Base-by-base conservation (phyloP, 2,329 filamentous ascomycete genomes). In the Calycina herbarum region DNA sequence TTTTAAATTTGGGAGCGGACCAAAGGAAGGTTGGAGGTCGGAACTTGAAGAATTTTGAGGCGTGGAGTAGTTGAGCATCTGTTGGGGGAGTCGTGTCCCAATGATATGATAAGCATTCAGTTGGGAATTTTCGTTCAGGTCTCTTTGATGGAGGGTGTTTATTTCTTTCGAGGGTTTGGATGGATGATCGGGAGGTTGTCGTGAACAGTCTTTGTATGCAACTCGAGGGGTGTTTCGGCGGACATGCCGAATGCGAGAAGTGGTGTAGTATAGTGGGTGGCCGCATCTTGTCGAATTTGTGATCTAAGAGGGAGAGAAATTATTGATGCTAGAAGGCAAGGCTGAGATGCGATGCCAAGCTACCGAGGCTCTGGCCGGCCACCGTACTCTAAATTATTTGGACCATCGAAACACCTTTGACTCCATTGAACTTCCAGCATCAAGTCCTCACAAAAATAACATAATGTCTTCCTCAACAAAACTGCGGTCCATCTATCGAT, bases 401-500 rank as follows among this genome's bases (percentile, higher is more conserved):
- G 45, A 51, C 11, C 45, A 17, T 45, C 6, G 42, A 45, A 17
- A 42, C 38, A 42, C 11, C 27, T 54, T 20, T 59, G 33, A 48
- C 24, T 61, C 38, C 59, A 57, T 29, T 33, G 31, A 33, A 31
- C 0, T 29, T 35, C 27, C 20, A 57, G 54, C 54, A 24, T 35
- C 54, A 33, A 29, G 54, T n/a, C 17, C 54, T 33, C 54, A 6
- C 54, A 20, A 57, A 31, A 42, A 5, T 5, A 24, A 51, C 27
- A 70, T 64, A 56, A 72, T 74, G 69, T 60, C 77, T 58, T 73
- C 79, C 48, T 77, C 82, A 68, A 77, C 85, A 51, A 80, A 82
- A 48, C 77, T 91, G 54, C 92, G 92, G 74, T 87, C 92, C 42
- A 84, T 97, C 76, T 98, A 98, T 84, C 92, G 94, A 74, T 86